Base-by-base conservation (phyloP, 2,329 filamentous ascomycete genomes). In the Arthrobotrys pseudoclavata region DNA sequence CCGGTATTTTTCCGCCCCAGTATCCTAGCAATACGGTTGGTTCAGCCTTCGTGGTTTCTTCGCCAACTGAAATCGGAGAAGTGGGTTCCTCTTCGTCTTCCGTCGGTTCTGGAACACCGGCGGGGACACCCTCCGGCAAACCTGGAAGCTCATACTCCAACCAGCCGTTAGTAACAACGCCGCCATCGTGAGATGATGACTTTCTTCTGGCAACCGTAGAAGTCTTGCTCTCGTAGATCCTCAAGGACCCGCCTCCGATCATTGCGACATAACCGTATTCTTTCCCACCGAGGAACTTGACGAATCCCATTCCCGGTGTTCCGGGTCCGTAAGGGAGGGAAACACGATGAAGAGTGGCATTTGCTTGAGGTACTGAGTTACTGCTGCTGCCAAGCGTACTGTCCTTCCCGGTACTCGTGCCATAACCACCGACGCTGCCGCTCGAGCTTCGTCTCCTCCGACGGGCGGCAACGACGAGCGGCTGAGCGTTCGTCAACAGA, bases 381-480 rank as follows among this genome's bases (percentile, higher is more conserved):
- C 74, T 71, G 66, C 84, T 83, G 64, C 85, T 83, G 26, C 83
- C 83, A 7, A 79, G 60, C 18, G 85, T 82, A 61, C 86, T 84
- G 9, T 84, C 83, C 40, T 84, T 83, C 12, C 85, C 84, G 15
- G 85, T 83, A 67, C 86, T 86, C 1, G 86, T 85, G 34, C 86
- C 84, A 70, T 80, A 79, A 5, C 70, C 74, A 48, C 67, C 78
- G 45, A 64, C 76, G 18, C 79, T 80, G 22, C 79, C 66, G 40
- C 80, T 81, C 2, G 70, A 79, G 37, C 69, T 68, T 80, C 84
- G 7, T 83, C 83, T 60, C 82, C 87, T 84, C 72, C 86, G 84
- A 68, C 89, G 88, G 7, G 91, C 90, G 45, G 88, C 91, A 50
- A 90, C 89, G 69, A 92, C 87, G 4, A 92, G 90, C 22, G 90